Base-by-base conservation (phyloP, 306 rosid species). In the Cucumis hystrix region DNA sequence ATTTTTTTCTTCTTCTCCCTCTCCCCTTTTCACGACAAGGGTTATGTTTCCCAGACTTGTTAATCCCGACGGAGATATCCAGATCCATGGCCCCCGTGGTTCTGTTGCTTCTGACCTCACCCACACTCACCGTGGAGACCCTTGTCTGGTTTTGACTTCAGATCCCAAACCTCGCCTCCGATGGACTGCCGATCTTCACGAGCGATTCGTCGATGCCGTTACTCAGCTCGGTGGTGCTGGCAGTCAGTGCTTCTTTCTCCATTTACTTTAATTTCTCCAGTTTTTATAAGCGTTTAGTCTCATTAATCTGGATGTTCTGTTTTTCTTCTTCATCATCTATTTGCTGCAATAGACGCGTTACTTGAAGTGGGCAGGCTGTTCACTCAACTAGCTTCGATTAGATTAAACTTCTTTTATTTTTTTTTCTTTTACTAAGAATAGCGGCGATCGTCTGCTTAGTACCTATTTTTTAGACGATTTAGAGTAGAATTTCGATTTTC, bases 121-220 rank as follows among this genome's bases (percentile, higher is more conserved):
- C 73, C 83, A 79, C 82, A 80, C n/a, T 71, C 82, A 77, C 81
- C 78, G 90, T 40, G 96, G 89, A 3, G 99, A 95, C 75, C 96
- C 99, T 17, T 92, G 99, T 52, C 94, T 95, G 16, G 99, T 95
- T 45, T 80, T 95, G 74, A 92, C 97, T 4, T 92, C 98, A 75
- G 98, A 93, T 88, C 98, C 98, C n/a, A 93, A 92, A 75, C 99
- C 99, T 45, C 97, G 99, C 15, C 99, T 95, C 81, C 97, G 99
- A 0, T 95, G 99, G 99, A 95, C 99, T 14, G 89, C 94, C 57
- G 99, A 95, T 86, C 93, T 95, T 21, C 99, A 95, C 63, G 99
- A 95, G 57, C 92, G 99, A 12, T 95, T 95, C 51, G 87, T 95
- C 51, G 99, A 95, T 80, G 97, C 99, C 2, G 99, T 95, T 30